Evolutionary conservation across 345 rosid genomes (phyloP).

Genomic region (Erysimum cheiranthoides): DNA sequence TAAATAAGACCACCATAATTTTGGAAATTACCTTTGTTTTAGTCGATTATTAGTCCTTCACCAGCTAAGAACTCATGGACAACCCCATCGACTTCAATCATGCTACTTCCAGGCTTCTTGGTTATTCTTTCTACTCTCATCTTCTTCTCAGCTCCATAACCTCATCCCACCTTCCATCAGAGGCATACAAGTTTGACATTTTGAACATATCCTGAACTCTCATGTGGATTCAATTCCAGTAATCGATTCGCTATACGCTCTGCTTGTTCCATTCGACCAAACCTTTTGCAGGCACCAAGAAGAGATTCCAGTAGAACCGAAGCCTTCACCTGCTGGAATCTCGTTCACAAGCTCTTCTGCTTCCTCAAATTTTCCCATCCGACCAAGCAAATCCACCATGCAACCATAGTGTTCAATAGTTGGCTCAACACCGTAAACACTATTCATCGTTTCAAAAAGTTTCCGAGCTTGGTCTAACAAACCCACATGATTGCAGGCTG

Average conservation of each 20-base stretch:
- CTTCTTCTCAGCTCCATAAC: conserved; percentile 45
- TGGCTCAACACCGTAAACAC: conserved; percentile 52
- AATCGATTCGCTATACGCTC: conserved; percentile 48
- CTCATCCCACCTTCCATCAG: conserved; percentile 52
- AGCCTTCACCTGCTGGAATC: conserved; percentile 46
- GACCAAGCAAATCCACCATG: conserved; percentile 63
- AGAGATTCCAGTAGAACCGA: conserved; percentile 47
- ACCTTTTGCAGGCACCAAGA: conserved; percentile 53
- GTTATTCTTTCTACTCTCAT: conserved; percentile 48
- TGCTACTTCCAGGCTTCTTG: conserved; percentile 56
- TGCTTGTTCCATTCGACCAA: conserved; percentile 54
- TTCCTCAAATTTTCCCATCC: conserved; percentile 50
- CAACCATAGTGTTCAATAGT: conserved; percentile 58
- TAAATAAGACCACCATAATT: neutral
- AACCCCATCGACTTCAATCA: conserved; percentile 53
- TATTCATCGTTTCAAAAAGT: conserved; percentile 50
- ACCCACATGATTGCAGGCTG: conserved; percentile 65
- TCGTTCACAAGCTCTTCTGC: conserved; percentile 49
- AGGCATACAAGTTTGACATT: conserved; percentile 54
- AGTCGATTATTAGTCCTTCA: conserved; percentile 50
- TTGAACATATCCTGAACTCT: conserved; percentile 49
- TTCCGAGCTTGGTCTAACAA: conserved; percentile 53
- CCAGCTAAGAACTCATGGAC: conserved; percentile 59
- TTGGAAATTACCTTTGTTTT: conserved; percentile 34
- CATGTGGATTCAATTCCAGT: conserved; percentile 44